These are phyloP conservation scores for Clitopilus hobsonii DNA, from an alignment of 768 basidiomycete genomes.

Conservation along the genomic window DNA sequence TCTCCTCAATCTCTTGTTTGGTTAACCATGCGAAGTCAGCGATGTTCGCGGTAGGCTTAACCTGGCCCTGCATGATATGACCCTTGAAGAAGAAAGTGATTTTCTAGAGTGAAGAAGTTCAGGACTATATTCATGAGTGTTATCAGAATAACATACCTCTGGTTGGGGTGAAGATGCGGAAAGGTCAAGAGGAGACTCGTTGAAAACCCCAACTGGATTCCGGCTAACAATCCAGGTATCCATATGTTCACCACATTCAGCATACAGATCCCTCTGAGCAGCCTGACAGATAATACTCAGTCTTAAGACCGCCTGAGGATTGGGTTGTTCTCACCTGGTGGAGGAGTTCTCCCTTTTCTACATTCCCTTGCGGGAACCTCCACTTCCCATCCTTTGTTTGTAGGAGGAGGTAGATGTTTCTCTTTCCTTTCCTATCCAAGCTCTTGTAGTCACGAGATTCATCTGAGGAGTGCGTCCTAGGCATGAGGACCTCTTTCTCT, in stretches of 20 bases:
- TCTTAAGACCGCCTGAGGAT: not conserved
- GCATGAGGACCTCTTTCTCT: slow-evolving; percentile 58
- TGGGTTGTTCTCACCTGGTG: slow-evolving; percentile 56
- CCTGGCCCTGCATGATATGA: slow-evolving; percentile 89
- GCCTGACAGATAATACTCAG: slow-evolving; percentile 39
- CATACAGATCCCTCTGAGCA: slow-evolving; percentile 63
- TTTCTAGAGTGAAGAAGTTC: slow-evolving; percentile 37
- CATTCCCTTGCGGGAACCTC: slow-evolving; percentile 74
- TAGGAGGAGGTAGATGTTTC: slow-evolving; percentile 87
- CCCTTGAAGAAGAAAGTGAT: slow-evolving; percentile 90
- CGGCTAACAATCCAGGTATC: slow-evolving; percentile 93
- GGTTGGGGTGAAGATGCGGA: slow-evolving; percentile 19
- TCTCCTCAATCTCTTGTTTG: slow-evolving; percentile 78
- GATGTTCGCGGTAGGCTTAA: slow-evolving; percentile 49
- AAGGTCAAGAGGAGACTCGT: slow-evolving; percentile 36
- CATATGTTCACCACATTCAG: slow-evolving; percentile 77
- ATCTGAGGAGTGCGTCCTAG: slow-evolving; percentile 62
- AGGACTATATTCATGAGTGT: no score
- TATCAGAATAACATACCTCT: slow-evolving; percentile 33
- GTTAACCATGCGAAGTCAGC: slow-evolving; percentile 92
- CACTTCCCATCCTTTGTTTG: slow-evolving; percentile 57
- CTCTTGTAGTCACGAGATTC: slow-evolving; percentile 56
- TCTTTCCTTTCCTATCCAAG: slow-evolving; percentile 76
- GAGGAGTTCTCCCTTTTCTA: slow-evolving; percentile 62
- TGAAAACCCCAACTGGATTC: slow-evolving; percentile 80